A percentile compares a stretch with the other conserved stretches of the same genome.
These are phyloP conservation scores for Phylloporus sp. DNA, from an alignment of 768 basidiomycete genomes.

Conservation along the genomic window DNA sequence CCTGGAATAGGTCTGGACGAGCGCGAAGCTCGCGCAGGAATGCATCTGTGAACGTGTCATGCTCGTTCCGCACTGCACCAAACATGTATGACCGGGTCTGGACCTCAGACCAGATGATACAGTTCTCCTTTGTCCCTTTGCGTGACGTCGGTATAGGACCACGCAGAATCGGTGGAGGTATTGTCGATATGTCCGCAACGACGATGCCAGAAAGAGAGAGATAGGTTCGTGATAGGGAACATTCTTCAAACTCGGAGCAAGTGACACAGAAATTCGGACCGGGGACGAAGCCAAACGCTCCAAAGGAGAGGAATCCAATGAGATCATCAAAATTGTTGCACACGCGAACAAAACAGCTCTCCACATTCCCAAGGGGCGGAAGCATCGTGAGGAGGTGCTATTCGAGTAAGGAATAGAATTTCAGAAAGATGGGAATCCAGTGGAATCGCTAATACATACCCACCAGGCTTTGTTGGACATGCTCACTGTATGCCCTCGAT, in stretches of 20 bases:
- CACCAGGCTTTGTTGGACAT: conserved; percentile 32
- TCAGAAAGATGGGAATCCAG: not conserved
- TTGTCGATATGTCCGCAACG: conserved; percentile 18
- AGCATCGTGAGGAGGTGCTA: conserved; percentile 6
- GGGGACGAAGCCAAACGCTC: conserved; percentile 15
- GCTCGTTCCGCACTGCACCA: conserved; percentile 29
- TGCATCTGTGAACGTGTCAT: conserved; percentile 20
- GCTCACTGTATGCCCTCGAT: conserved; percentile 13
- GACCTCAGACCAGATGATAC: conserved; percentile 23
- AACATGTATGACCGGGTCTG: conserved; percentile 27
- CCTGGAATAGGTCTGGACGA: conserved; percentile 31
- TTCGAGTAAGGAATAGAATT: not conserved
- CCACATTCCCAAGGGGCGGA: conserved; percentile 17
- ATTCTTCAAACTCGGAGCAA: not conserved
- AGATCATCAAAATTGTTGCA: conserved; percentile 31
- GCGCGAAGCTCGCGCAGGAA: conserved; percentile 30
- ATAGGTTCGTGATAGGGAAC: conserved; percentile 10
- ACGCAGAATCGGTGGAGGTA: not conserved
- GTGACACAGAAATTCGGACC: conserved; percentile 18
- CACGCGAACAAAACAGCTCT: conserved; percentile 30
- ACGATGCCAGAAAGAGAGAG: conserved; percentile 20
- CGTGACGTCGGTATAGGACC: conserved; percentile 4
- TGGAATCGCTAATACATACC: conserved; percentile 17
- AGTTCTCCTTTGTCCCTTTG: conserved; percentile 10
- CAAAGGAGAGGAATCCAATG: conserved; percentile 28